Evolutionary conservation across 495 filamentous ascomycete species (phyloP).

Genomic region (Penicillium fimorum): DNA sequence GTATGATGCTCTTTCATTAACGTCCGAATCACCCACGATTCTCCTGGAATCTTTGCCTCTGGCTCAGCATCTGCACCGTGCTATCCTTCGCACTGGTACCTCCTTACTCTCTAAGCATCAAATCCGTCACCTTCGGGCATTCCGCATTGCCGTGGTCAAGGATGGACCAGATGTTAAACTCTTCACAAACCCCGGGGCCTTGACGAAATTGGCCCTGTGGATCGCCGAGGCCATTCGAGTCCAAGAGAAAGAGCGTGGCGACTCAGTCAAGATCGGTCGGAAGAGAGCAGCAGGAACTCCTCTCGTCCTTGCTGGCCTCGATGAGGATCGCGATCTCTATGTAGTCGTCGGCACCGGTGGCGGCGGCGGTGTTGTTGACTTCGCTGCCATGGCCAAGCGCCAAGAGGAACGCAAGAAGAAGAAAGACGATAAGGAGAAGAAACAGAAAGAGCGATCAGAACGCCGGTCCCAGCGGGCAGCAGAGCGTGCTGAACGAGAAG

Average conservation of each 20-base stretch:
- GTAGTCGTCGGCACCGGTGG: constrained; percentile 88
- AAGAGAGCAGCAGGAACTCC: constrained; percentile 62
- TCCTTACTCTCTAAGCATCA: constrained; percentile 88
- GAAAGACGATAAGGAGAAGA: constrained; percentile 57
- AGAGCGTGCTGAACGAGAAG: constrained; percentile 47
- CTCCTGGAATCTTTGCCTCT: constrained; percentile 73
- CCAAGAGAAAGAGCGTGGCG: constrained; percentile 76
- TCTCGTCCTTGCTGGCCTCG: constrained; percentile 83
- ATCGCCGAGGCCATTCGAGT: constrained; percentile 89
- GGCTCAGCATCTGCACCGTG: constrained; percentile 84
- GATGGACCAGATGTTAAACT: constrained; percentile 86
- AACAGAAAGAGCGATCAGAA: constrained; percentile 62
- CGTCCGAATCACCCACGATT: constrained; percentile 43
- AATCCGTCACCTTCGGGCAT: constrained; percentile 85
- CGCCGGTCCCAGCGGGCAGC: constrained; percentile 49
- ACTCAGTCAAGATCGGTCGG: constrained; percentile 62
- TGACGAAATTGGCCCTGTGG: constrained; percentile 93
- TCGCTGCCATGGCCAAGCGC: constrained; percentile 60
- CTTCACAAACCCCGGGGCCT: constrained; percentile 86
- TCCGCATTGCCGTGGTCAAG: constrained; percentile 93
- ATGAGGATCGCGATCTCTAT: constrained; percentile 86
- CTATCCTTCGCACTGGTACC: constrained; percentile 91
- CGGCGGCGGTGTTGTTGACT: constrained; percentile 61
- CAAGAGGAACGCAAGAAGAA: constrained; percentile 61
- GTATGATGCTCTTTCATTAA: constrained; percentile 73